Conservation (phyloP, 169 alveolate species). For the Eimeria sp. region DNA sequence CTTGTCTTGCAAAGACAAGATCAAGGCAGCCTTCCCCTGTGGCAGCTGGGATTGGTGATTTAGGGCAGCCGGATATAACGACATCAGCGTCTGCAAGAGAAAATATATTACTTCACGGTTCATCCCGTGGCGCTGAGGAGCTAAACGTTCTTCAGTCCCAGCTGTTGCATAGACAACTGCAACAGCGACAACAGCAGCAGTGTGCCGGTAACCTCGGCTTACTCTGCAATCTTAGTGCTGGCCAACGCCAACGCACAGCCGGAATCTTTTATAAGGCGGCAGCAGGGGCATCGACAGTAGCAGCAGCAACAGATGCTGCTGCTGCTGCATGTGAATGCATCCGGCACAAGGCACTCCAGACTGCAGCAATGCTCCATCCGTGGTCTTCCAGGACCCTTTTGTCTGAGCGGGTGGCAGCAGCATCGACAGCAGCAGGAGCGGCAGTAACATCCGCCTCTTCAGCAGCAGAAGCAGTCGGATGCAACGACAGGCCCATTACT, state of each 20-base stretch:
- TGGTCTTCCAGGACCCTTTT: neutral
- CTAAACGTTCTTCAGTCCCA: conserved; percentile 17
- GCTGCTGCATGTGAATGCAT: conserved; percentile 38
- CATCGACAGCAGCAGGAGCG: neutral
- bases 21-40: neutral
- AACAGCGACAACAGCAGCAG: conserved; percentile 20
- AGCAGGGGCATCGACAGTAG: neutral
- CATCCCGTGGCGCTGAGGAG: conserved; percentile 3
- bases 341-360: conserved; percentile 15
- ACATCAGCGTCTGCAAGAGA: neutral
- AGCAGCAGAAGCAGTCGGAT: neutral
- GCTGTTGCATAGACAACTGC: conserved; percentile 1
- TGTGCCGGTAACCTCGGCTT: neutral
- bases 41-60: neutral
- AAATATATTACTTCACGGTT: neutral
- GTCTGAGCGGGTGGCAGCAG: neutral
- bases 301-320: conserved; percentile 16
- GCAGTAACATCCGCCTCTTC: neutral
- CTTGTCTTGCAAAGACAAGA: neutral
- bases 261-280: conserved; percentile 12
- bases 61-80: neutral
- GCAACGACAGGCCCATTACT: neutral
- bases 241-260: neutral
- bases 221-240: neutral
- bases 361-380: conserved; percentile 24